phyloP scores from a whole-genome alignment of 768 basidiomycete genomes.

The Russula sp. region DNA sequence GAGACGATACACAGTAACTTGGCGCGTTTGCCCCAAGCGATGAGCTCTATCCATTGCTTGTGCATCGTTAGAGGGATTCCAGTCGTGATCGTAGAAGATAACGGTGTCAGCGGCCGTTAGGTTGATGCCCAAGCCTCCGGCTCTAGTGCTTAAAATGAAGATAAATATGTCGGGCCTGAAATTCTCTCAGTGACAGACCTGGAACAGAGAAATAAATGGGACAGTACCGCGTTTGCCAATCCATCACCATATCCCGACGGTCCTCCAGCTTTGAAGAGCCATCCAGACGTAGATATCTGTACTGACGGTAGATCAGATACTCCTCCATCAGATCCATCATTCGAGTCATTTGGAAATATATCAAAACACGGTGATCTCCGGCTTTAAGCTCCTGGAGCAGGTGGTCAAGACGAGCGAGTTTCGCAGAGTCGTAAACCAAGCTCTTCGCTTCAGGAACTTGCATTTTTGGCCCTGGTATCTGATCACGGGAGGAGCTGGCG shows the following conservation, averaged over 20 bases:
- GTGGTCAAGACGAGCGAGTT: conserved; percentile 83
- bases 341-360: conserved; percentile 99
- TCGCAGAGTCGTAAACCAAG: conserved; percentile 93
- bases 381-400: conserved; percentile 90
- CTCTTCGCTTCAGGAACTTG: conserved; percentile 92
- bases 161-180: conserved; percentile 80
- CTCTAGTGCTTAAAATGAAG: conserved; percentile 87
- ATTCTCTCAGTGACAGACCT: conserved; percentile 9
- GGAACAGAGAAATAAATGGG: conserved; percentile 24
- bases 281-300: conserved; percentile 90
- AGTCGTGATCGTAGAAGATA: conserved; percentile 91
- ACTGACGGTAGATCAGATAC: conserved; percentile 93
- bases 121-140: conserved; percentile 95
- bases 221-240: conserved; percentile 90
- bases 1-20: conserved; percentile 93
- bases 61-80: conserved; percentile 97
- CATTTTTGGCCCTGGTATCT: conserved; percentile 79
- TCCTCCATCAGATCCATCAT: conserved; percentile 99
- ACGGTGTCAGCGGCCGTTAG: conserved; percentile 95
- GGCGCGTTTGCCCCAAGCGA: conserved; percentile 92
- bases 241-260: conserved; percentile 96
- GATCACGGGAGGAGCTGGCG: conserved; percentile 55
- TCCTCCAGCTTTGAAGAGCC: conserved; percentile 94
- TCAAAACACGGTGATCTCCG: conserved; percentile 86
- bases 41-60: conserved; percentile 99